Evolutionary conservation across 331 rosid species (phyloP).

Genomic region (Telfairia occidentalis): DNA sequence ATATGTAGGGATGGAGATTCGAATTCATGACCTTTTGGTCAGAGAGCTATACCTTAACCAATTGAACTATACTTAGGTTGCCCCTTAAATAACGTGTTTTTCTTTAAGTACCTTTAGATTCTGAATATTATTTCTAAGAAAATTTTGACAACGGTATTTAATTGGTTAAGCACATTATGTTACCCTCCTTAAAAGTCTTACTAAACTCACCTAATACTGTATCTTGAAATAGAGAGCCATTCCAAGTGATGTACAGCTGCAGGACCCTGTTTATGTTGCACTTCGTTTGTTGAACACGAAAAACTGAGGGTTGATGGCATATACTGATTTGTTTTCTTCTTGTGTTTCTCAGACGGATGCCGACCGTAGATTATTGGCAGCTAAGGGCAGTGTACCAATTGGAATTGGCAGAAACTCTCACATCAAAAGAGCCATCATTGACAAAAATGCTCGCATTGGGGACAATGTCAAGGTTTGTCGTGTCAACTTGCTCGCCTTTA

Average conservation of each 20-base stretch:
- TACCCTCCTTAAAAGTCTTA: background rate
- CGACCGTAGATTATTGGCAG: slow-evolving; percentile 74
- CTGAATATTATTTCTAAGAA: background rate
- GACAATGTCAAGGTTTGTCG: slow-evolving; percentile 72
- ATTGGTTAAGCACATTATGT: background rate
- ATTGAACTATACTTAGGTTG: too few species aligned
- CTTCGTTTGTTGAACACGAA: background rate
- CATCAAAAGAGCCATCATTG: slow-evolving; percentile 88
- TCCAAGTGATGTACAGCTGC: background rate
- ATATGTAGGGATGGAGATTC: too few species aligned
- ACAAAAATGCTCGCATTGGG: slow-evolving; percentile 96
- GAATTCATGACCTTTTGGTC: too few species aligned
- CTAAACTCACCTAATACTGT: background rate
- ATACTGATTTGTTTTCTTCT: slow-evolving; percentile 5
- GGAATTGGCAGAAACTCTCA: slow-evolving; percentile 87
- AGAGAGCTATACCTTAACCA: too few species aligned
- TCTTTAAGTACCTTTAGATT: background rate
- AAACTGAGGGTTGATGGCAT: background rate
- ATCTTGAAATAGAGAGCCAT: background rate
- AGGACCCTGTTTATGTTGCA: background rate
- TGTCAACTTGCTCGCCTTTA: background rate
- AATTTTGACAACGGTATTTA: background rate
- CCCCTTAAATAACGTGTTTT: too few species aligned
- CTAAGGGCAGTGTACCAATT: slow-evolving; percentile 80
- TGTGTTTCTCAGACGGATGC: slow-evolving; percentile 55